Evolutionary conservation across 208 protist species (phyloP), one percentile per base, ranked within the genome.

Genomic region (Acanthamoeba rhysodes): DNA sequence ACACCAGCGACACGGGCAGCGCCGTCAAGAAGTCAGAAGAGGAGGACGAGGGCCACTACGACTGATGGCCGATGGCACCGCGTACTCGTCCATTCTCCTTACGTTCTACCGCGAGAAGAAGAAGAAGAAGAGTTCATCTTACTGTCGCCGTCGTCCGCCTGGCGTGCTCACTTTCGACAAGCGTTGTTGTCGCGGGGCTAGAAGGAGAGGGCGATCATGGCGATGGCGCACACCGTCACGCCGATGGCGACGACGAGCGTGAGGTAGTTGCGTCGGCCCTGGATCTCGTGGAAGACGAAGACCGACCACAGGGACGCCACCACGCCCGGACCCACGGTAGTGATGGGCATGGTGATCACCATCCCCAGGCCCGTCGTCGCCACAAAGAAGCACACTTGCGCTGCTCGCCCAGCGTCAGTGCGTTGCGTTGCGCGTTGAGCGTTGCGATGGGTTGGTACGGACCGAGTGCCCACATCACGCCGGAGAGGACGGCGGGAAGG

Each of bases 261-360:
- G 74, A 84, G 34, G 74, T 84, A 84, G 74, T 84, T 84, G 41
- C 41, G 34, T 18, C 74, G 74, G 45, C 74, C 74, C 45, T 84
- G 74, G 18, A 84, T 84, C 74, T 84, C 74, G 74, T 55, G 74
- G 74, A 84, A 84, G n/a, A 84, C 74, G 53, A 84, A 84, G 37
- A 84, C 74, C 37, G 74, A 84, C 74, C 74, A 84, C 37, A 84
- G 41, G 0, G 74, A 84, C 74, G 74, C 74, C 41, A 84, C 41
- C 41, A 84, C 74, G 74, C 74, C 74, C 34, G 74, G 74, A 4
- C 74, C 74, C n/a, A 84, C 45, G 18, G 74, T 84, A 41, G 74
- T 84, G 74, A 84, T 84, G 74, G 74, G 74, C 45, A 37, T 84
- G 22, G 74, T 84, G 41, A 84, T 84, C 74, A 84, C 74, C 74